Percentiles rank a stretch among this genome's conserved stretches.
Evolutionary conservation across 2,329 filamentous ascomycete species (phyloP).

Genomic region (Cladorrhinum sp.): DNA sequence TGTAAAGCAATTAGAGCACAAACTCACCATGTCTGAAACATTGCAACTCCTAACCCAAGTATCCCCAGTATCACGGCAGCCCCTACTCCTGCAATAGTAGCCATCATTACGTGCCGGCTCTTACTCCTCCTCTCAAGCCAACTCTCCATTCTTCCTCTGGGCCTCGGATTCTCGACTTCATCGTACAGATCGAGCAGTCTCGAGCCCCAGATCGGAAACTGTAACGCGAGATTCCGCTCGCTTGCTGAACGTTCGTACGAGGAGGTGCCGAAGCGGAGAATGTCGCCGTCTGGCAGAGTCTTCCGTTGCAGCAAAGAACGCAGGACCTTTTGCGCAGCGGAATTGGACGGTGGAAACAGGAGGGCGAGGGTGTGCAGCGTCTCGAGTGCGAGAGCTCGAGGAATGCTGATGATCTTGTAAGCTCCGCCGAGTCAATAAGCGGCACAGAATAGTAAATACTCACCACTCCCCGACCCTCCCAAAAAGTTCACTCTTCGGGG

Average conservation of each 20-base stretch:
- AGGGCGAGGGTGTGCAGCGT: constrained; percentile 15
- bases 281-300: constrained; percentile 13
- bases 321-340: constrained; percentile 10
- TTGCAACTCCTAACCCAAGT: constrained; percentile 14
- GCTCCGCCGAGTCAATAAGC: neutral
- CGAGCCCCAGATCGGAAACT: constrained; percentile 13
- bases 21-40: constrained; percentile 21
- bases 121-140: constrained; percentile 23
- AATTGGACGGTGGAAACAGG: constrained; percentile 10
- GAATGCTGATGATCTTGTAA: neutral
- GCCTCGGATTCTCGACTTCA: constrained; percentile 24
- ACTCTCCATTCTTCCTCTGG: constrained; percentile 13
- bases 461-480: neutral
- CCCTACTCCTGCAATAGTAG: constrained; percentile 18
- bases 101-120: constrained; percentile 24
- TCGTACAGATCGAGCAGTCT: constrained; percentile 21
- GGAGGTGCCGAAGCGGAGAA: constrained; percentile 1
- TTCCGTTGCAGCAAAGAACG: constrained; percentile 16
- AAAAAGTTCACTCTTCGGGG: neutral
- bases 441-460: neutral
- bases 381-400: constrained; percentile 13
- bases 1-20: too few relatives aligned
- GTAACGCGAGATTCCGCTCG: neutral
- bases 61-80: constrained; percentile 21
- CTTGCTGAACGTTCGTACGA: neutral